Percentiles rank a stretch among this genome's conserved stretches.
Conservation (phyloP, 331 rosid genomes). For the Dryas integrifolia region DNA sequence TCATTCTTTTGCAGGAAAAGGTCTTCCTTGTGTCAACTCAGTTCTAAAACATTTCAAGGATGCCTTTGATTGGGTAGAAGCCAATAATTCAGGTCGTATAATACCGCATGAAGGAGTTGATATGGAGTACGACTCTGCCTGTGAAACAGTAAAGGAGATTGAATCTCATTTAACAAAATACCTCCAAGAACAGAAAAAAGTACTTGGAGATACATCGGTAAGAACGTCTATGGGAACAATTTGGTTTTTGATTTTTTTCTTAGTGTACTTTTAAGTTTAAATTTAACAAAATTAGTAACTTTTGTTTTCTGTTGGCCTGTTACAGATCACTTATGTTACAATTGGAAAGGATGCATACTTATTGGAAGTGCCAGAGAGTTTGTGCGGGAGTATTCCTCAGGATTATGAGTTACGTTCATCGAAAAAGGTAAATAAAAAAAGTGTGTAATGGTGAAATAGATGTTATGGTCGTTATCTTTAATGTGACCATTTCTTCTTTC, state of each 20-base stretch:
- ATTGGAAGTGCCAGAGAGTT: conserved; percentile 87
- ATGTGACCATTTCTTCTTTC: conserved; percentile 21
- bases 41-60: conserved; percentile 74
- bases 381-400: conserved; percentile 44
- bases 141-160: conserved; percentile 60
- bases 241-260: conserved; percentile 20
- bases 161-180: conserved; percentile 53
- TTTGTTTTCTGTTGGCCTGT: conserved; percentile 27
- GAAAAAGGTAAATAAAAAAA: conserved; percentile 52
- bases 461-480: neutral
- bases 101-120: conserved; percentile 88
- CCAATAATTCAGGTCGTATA: conserved; percentile 83
- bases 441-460: conserved; percentile 1
- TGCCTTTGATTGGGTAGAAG: conserved; percentile 96
- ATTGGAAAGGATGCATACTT: conserved; percentile 85
- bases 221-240: conserved; percentile 22
- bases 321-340: conserved; percentile 66
- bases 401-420: conserved; percentile 87
- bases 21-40: conserved; percentile 57
- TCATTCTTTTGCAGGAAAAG: conserved; percentile 53
- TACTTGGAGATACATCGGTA: conserved; percentile 66
- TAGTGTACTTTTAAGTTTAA: neutral
- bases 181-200: conserved; percentile 65
- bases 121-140: conserved; percentile 72
- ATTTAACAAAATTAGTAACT: neutral